phyloP scores from a whole-genome alignment of 2,329 filamentous ascomycete species.

The Herpotrichia juniperi region DNA sequence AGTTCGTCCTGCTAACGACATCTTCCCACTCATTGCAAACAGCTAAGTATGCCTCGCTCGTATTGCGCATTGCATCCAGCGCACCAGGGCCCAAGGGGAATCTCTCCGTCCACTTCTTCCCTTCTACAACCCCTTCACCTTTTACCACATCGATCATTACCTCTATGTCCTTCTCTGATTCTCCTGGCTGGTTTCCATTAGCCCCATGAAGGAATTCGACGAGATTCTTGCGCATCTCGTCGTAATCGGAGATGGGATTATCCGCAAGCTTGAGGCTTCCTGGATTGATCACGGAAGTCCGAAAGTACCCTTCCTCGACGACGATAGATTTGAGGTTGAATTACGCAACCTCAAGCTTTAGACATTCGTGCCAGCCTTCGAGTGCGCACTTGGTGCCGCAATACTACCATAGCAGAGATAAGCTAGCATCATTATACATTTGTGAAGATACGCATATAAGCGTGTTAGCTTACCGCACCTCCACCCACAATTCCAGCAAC shows the following conservation, averaged over 20 bases:
- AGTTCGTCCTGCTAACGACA: too few species aligned
- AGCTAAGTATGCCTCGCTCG: too few species aligned
- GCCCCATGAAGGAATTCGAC: background rate
- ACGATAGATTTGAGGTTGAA: background rate
- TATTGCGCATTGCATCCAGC: too few species aligned
- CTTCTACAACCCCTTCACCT: background rate
- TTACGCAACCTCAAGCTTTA: background rate
- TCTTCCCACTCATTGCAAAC: too few species aligned
- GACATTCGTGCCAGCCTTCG: background rate
- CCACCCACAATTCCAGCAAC: background rate
- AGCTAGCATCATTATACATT: too few species aligned
- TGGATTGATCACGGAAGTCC: background rate
- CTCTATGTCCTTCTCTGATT: background rate
- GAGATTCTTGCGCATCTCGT: background rate
- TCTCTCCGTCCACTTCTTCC: background rate
- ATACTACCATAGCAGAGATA: too few species aligned
- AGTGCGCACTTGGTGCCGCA: background rate
- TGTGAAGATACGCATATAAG: too few species aligned
- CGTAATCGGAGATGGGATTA: background rate
- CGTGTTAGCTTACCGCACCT: background rate
- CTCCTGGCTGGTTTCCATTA: background rate
- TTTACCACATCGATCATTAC: background rate
- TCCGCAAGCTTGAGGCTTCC: background rate
- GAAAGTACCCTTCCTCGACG: background rate
- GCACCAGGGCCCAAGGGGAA: too few species aligned